Base-by-base conservation (phyloP, 768 basidiomycete genomes). In the Mycena vitilis region DNA sequence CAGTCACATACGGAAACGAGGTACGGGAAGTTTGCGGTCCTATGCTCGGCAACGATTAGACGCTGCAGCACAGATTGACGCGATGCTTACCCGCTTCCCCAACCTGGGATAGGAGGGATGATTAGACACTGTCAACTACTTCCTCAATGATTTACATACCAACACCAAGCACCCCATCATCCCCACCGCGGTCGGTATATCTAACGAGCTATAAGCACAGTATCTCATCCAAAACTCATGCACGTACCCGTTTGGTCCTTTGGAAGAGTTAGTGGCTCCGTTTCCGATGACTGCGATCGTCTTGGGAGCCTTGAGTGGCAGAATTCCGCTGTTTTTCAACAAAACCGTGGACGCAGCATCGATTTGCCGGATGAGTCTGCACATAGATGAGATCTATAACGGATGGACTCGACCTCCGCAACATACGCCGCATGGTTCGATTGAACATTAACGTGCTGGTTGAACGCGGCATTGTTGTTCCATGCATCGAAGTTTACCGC, bases 141-240 rank as follows among this genome's bases (percentile, higher is more conserved):
- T 22, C n/a, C 5, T 56, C n/a, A 4, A 22, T 12, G 2, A 54
- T 49, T 36, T 81, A 82, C 82, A 82, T 84, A 76, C 89, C 90
- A 83, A 89, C 85, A 0, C 85, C 90, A 4, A 92, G 81, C 23
- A 89, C 87, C 16, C 89, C 89, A 65, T 83, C 83, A 61, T 88
- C 79, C 11, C 89, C 86, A 23, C 84, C 84, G 30, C 88, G 83
- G 68, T 90, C 89, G 4, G 79, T 66, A 65, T 82, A 85, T 15
- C 83, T 83, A 48, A 16, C 57, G 20, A 38, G 18, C 16, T 23
- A 25, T 49, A 20, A 58, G 37, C 20, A 49, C 20, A 53, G 25
- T 38, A 1, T 18, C 30, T 30, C 5, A 30, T 5, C 16, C n/a
- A n/a, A 40, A 47, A 76, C 38, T 10, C 18, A 37, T 15, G 25